Evolutionary conservation across 2,329 filamentous ascomycete species (phyloP), one percentile per base, ranked within the genome.

Genomic region (Curvularia hawaiiensis): DNA sequence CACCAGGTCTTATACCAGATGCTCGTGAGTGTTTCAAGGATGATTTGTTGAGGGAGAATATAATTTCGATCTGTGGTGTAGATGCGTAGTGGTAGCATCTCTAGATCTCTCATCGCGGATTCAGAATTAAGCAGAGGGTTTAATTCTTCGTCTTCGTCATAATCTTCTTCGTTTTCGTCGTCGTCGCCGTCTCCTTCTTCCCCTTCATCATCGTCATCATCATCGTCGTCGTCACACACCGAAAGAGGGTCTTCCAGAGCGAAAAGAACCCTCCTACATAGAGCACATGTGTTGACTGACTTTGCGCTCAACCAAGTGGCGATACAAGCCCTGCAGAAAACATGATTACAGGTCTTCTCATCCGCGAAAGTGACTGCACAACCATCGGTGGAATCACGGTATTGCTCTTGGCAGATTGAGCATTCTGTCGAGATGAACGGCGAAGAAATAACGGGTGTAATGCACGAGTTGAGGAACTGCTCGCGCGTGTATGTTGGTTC

Each of bases 321-420:
- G 24, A 58, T 49, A 45, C 55, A 58, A 16, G 14, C 2, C 14
- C 6, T 6, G 40, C 55, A 49, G 26, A 53, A 58, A 24, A 54
- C 20, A 24, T 58, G 55, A 14, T 50, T 46, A 50, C 55, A 57
- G 31, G 38, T 57, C 9, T 20, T 10, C 12, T 20, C 3, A n/a
- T 40, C 31, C 4, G 50, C 28, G 24, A 54, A 57, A 18, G 50
- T 24, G 1, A 54, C 55, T 41, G 50, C 39, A 8, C n/a, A 14
- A 11, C 18, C 10, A 3, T 16, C 16, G n/a, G 35, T n/a, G 40
- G 39, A 49, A 16, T 26, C 38, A 39, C 28, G 24, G 45, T 45
- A 54, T 11, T 44, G 30, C 33, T 54, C 44, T 11, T 10, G 18
- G 45, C 55, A 57, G 50, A 57, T 54, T 14, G 50, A 4, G 26